These are phyloP conservation scores for Piedraia hortae DNA, from an alignment of 2,329 filamentous ascomycete species.

Conservation along the genomic window DNA sequence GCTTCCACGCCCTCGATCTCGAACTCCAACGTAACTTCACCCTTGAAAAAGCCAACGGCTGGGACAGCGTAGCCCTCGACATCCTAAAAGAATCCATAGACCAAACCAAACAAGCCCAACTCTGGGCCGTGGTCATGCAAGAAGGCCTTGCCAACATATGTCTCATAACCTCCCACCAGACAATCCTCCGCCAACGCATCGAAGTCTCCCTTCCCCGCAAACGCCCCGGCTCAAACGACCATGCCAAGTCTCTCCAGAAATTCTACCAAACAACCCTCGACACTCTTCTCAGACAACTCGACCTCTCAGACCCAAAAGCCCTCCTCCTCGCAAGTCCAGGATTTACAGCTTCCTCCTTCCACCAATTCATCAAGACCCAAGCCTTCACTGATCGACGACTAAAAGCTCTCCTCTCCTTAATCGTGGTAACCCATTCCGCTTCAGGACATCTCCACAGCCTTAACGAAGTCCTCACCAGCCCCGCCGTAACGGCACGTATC, in stretches of 20 bases:
- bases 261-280: slow-evolving; percentile 59
- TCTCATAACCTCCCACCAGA: slow-evolving; percentile 55
- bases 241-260: slow-evolving; percentile 28
- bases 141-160: slow-evolving; percentile 66
- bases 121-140: slow-evolving; percentile 82
- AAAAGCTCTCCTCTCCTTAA: slow-evolving; percentile 30
- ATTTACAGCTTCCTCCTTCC: slow-evolving; percentile 60
- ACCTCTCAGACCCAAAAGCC: slow-evolving; percentile 41
- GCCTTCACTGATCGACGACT: slow-evolving; percentile 46
- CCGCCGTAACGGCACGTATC: slow-evolving; percentile 48
- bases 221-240: slow-evolving; percentile 31
- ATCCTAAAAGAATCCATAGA: slow-evolving; percentile 55
- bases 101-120: slow-evolving; percentile 50
- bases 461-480: slow-evolving; percentile 60
- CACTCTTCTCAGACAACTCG: slow-evolving; percentile 50
- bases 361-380: slow-evolving; percentile 37
- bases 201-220: slow-evolving; percentile 42
- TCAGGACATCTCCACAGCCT: slow-evolving; percentile 70
- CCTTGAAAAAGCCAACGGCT: slow-evolving; percentile 55
- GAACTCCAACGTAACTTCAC: slow-evolving; percentile 74
- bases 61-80: slow-evolving; percentile 69
- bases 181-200: slow-evolving; percentile 41
- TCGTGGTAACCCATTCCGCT: slow-evolving; percentile 52
- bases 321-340: slow-evolving; percentile 71
- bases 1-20: slow-evolving; percentile 50